Base-by-base conservation (phyloP, 2,329 filamentous ascomycete species). In the Chaetothyriales sp. region DNA sequence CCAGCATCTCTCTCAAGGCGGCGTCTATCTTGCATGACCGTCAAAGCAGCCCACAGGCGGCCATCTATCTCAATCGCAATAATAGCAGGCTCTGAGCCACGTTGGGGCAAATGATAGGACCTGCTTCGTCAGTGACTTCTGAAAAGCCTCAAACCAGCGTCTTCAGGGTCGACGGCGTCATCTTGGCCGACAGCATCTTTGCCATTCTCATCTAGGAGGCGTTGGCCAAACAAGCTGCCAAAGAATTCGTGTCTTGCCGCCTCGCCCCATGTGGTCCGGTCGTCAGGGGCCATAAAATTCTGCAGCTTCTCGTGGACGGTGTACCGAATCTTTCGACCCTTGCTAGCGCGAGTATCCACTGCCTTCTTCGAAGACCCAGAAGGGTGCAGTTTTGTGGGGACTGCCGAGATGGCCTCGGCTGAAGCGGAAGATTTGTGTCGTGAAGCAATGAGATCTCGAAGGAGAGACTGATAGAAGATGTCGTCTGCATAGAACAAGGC, bases 231-330 rank as follows among this genome's bases (percentile, higher is more conserved):
- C 57, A 89, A 67, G 22, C 83, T 84, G 13, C 81, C 81, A 64
- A 89, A 89, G 66, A 90, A 80, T 52, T 74, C 72, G 40, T 92
- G 86, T 54, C 88, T 80, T 51, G 89, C 88, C 54, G 80, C 77
- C 59, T 84, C 81, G 56, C 86, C 85, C 92, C 92, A 98, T 50
- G 86, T 75, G 65, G 94, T 86, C 66, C 95, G 50, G 33, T 58
- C 58, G 44, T 61, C 60, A 0, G 89, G 83, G 9, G 89, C 89
- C 89, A 95, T 95, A 65, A 97, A 97, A 67, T 95, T 95, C 71
- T 95, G 87, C 63, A 98, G 69, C 73, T 97, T 97, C 72, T 97
- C 90, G 65, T 97, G 89, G 46, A 95, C 88, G 15, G 86, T 92
- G 69, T 90, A 98, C 43, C 88, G 78, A 77, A 98, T 79, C 72